phyloP scores from a whole-genome alignment of 2,329 filamentous ascomycete species.

The Rasamsonia emersonii region DNA sequence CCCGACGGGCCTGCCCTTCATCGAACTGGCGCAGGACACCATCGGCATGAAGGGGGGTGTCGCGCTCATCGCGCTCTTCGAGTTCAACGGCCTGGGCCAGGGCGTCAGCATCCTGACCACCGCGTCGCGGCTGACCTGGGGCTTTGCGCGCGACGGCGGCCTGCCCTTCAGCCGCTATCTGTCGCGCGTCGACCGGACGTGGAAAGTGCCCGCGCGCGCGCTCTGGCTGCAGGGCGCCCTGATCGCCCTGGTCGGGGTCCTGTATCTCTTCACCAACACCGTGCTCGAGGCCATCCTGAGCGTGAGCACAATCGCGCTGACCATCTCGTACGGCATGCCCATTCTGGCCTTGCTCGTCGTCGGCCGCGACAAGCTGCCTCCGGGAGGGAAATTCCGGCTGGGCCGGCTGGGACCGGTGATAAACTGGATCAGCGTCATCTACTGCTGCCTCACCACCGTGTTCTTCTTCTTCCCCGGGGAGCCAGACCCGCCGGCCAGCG shows the following conservation, averaged over 20 bases:
- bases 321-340: conserved; percentile 45
- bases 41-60: conserved; percentile 42
- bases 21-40: conserved; percentile 48
- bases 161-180: conserved; percentile 32
- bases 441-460: conserved; percentile 45
- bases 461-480: conserved; percentile 48
- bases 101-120: conserved; percentile 45
- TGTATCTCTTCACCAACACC: conserved; percentile 48
- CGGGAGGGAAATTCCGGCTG: conserved; percentile 34
- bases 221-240: conserved; percentile 45
- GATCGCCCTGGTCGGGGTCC: conserved; percentile 43
- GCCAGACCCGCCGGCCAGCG: conserved; percentile 38
- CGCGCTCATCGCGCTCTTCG: conserved; percentile 43
- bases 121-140: conserved; percentile 50
- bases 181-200: conserved; percentile 35
- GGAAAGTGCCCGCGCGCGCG: conserved; percentile 46
- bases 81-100: conserved; percentile 42
- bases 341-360: conserved; percentile 41
- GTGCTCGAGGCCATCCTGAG: conserved; percentile 47
- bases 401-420: conserved; percentile 37
- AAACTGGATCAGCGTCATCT: conserved; percentile 44
- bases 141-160: conserved; percentile 40
- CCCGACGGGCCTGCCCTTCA: conserved; percentile 48
- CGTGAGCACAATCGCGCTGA: conserved; percentile 50
- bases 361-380: conserved; percentile 46